Evolutionary conservation across 148 eudicot genomes (phyloP), one percentile per base, ranked within the genome.

Genomic region (Diospyros lotus): DNA sequence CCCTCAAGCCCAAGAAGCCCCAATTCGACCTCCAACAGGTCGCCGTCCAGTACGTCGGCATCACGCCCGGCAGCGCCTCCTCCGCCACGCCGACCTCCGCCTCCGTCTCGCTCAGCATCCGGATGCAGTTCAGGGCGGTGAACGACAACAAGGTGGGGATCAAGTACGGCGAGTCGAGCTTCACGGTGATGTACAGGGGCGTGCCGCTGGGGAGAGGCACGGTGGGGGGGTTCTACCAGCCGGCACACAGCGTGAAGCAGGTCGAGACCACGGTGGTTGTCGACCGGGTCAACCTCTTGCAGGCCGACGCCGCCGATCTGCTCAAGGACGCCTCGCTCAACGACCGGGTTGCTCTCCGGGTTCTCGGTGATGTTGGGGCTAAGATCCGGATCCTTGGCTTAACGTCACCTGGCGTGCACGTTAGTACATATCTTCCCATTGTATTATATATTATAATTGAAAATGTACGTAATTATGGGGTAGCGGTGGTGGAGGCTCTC

Each of bases 91-190:
- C 72, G 58, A 58, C 78, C 51, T 77, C 91, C 53, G 94, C 91
- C 7, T 74, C 90, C 0, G 84, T 93, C 1, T 89, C 98, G 1
- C 81, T 94, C 59, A 79, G 79, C 18, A 86, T 94, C 14, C 77
- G 89, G 6, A 61, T 94, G 55, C 65, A 82, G 1, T 94, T 94
- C 86, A 80, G 91, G 9, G 97, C 97, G n/a, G 85, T 50, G 0
- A 94, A 94, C 70, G 96, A 92, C 53, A 94, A 94, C 66, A 94
- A 90, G 64, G 97, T 94, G 39, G 98, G 96, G 48, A 89, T 94
- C 72, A 92, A 90, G 83, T 94, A 94, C 82, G 84, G 90, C 3
- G 87, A 87, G 69, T 92, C 96, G 3, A 75, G 81, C 15, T 94
- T 94, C 72, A 94, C 89, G 1, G 84, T 94, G 0, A 90, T 94